Evolutionary conservation across 176 grass and related monocot genomes (phyloP).

Genomic region (Areca catechu): DNA sequence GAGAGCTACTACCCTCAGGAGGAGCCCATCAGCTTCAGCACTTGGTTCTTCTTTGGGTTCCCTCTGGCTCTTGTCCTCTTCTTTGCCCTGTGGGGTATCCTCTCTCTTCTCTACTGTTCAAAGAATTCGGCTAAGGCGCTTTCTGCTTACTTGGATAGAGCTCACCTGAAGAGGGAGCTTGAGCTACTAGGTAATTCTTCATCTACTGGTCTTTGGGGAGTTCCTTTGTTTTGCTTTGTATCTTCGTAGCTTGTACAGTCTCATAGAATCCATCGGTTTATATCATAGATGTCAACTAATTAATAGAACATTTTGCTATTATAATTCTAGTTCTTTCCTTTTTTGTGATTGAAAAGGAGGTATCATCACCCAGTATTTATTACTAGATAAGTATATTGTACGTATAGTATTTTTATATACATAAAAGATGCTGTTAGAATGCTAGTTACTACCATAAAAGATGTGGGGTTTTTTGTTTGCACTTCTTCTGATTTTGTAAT

Average conservation of each 20-base stretch:
- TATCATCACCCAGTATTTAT: no score
- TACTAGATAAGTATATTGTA: no score
- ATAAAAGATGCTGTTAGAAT: no score
- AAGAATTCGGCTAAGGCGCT: constrained; percentile 43
- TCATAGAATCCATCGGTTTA: no score
- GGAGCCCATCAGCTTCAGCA: constrained; percentile 68
- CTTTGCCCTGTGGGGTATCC: constrained; percentile 39
- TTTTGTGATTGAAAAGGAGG: no score
- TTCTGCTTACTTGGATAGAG: constrained; percentile 65
- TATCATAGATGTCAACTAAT: no score
- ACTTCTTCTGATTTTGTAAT: no score
- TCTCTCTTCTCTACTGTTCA: constrained; percentile 68
- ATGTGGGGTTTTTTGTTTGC: no score
- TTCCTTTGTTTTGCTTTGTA: not conserved
- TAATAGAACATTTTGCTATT: no score
- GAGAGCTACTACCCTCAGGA: constrained; percentile 57
- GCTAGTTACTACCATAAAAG: no score
- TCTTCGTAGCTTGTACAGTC: not conserved
- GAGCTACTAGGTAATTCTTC: constrained; percentile 46
- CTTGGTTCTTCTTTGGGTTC: constrained; percentile 71
- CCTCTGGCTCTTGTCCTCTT: constrained; percentile 69
- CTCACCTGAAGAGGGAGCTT: constrained; percentile 71
- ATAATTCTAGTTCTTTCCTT: no score
- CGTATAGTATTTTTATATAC: no score
- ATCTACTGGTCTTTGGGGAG: not conserved